A percentile compares a stretch with the other conserved stretches of the same genome.
Conservation (phyloP, 331 rosid genomes). For the Acacia concinna region DNA sequence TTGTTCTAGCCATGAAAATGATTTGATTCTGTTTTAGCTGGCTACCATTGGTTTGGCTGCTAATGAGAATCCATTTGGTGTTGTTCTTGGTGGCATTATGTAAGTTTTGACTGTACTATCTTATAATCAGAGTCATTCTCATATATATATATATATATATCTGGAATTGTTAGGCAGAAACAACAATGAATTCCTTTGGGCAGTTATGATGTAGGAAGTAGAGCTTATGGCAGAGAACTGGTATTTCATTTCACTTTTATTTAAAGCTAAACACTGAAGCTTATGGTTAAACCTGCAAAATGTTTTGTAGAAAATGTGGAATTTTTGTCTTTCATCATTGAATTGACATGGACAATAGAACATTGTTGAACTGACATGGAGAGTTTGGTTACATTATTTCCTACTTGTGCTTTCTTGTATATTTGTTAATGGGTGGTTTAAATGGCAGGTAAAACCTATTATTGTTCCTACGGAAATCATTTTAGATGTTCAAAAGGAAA, state of each 20-base stretch:
- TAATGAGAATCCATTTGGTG: constrained; percentile 91
- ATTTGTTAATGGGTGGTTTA: too few relatives aligned
- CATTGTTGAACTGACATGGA: too few relatives aligned
- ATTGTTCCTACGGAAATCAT: constrained; percentile 37
- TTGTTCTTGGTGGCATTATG: constrained; percentile 94
- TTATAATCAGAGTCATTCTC: constrained; percentile 4
- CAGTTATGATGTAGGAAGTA: too few relatives aligned
- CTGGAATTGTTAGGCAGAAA: too few relatives aligned
- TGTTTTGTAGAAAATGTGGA: background rate
- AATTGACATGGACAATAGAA: background rate
- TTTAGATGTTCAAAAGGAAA: constrained; percentile 37
- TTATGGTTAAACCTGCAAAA: background rate
- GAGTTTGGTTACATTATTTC: too few relatives aligned
- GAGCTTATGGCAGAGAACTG: too few relatives aligned
- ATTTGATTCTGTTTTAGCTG: constrained; percentile 63
- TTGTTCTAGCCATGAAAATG: too few relatives aligned
- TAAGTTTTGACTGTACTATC: constrained; percentile 42
- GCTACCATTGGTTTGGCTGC: constrained; percentile 98
- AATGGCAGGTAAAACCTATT: constrained; percentile 42
- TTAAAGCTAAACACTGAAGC: background rate
- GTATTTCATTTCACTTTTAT: background rate
- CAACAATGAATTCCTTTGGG: too few relatives aligned
- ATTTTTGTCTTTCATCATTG: background rate
- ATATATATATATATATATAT: background rate
- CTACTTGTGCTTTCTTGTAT: too few relatives aligned